Evolutionary conservation across 2,329 filamentous ascomycete species (phyloP), one percentile per base, ranked within the genome.

Genomic region (Cryphonectria radicalis): DNA sequence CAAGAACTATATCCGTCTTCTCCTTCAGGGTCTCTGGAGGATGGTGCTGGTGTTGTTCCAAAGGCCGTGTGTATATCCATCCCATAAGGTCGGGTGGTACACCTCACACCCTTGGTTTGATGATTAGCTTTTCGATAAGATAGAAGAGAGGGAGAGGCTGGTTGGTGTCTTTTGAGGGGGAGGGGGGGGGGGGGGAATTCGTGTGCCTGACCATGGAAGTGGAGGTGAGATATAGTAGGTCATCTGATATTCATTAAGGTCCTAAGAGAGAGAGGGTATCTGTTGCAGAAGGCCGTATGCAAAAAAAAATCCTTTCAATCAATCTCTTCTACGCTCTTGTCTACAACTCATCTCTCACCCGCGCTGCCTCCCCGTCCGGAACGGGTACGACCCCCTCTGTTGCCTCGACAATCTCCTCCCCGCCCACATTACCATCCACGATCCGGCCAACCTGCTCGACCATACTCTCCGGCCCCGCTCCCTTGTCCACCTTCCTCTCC

Each of bases 401-500:
- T 40, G 55, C 35, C 50, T 59, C 53, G 7, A 74, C 73, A 43
- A 57, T 59, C 42, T 67, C 67, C 43, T 73, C 70, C 53, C 35
- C 69, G 22, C 57, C 11, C 62, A 22, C 76, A 40, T 53, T 55
- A 1, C 42, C 76, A 66, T 86, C 84, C 63, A 90, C 83, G 62
- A 89, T 85, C 76, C 83, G 85, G 50, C 84, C 86, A 28, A 93
- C 82, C 73, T 88, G 79, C 50, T 89, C 87, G 10, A 86, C 77
- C 75, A 89, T 77, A 10, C 82, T 82, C 17, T 84, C 83, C 14
- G 76, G 77, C 28, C 80, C 80, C 0, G 72, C 77, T 22, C 57
- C 73, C 0, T 68, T 75, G 42, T 66, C 74, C 35, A 79, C 74
- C 28, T 73, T 74, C 53, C 73, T 76, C 8, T 74, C 77, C 59